Conservation (phyloP, 106 monocot genomes). For the Dioscorea zingiberensis region DNA sequence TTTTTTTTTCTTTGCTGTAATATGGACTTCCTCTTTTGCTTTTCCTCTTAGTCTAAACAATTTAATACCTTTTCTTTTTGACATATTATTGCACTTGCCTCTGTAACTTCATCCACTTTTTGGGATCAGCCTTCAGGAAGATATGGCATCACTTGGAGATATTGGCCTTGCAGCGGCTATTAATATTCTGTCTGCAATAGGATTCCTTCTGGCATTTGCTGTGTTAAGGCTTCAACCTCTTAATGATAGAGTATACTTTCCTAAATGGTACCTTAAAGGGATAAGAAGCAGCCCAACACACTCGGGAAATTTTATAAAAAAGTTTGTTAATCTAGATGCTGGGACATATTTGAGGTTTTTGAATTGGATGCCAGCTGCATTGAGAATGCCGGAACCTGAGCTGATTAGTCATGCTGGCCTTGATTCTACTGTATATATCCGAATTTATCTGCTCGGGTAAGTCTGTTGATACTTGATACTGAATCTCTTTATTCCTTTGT, state of each 20-base stretch:
- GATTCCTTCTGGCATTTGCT: constrained; percentile 75
- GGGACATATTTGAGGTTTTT: constrained; percentile 70
- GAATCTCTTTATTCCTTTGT: no score
- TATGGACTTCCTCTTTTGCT: no score
- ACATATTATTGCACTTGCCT: no score
- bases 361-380: constrained; percentile 92
- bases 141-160: constrained; percentile 75
- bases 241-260: constrained; percentile 96
- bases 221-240: constrained; percentile 79
- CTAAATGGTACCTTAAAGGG: constrained; percentile 91
- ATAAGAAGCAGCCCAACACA: constrained; percentile 65
- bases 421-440: constrained; percentile 76
- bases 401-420: constrained; percentile 87
- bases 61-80: no score
- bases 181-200: constrained; percentile 69
- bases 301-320: constrained; percentile 39
- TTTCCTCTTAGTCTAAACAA: no score
- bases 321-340: constrained; percentile 65
- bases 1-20: no score
- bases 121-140: background rate
- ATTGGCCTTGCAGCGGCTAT: constrained; percentile 67
- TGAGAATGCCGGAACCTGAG: constrained; percentile 87
- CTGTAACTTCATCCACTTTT: no score
- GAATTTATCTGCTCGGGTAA: constrained; percentile 90
- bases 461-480: background rate